Evolutionary conservation across 164 flowering plant genomes (phyloP).

Genomic region (Malania oleifera): DNA sequence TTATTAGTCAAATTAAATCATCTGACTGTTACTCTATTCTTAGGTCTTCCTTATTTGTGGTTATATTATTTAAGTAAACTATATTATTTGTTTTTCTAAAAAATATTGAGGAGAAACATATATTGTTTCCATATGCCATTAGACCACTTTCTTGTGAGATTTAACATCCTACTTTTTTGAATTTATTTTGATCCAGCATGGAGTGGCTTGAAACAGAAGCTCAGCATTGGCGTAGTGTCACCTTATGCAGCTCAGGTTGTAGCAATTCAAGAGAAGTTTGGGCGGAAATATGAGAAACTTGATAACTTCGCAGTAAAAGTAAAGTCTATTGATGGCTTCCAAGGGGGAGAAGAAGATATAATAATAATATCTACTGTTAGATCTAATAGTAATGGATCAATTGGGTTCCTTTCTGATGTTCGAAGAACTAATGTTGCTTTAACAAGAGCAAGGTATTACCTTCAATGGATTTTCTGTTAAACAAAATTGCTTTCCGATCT

Average conservation of each 20-base stretch:
- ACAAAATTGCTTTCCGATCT: too few relatives aligned
- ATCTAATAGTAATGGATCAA: slow-evolving; percentile 1
- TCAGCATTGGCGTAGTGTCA: slow-evolving; percentile 12
- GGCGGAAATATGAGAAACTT: slow-evolving; percentile 16
- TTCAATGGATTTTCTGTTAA: background rate
- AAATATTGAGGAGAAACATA: too few relatives aligned
- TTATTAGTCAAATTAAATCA: too few relatives aligned
- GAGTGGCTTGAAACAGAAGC: background rate
- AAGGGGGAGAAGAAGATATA: slow-evolving; percentile 39
- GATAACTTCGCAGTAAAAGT: slow-evolving; percentile 30
- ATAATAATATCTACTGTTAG: slow-evolving; percentile 26
- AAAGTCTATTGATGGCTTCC: slow-evolving; percentile 50
- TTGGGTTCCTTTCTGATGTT: slow-evolving; percentile 22
- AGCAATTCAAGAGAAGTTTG: slow-evolving; percentile 32
- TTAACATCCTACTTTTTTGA: background rate
- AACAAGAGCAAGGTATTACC: slow-evolving; percentile 29
- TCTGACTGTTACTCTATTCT: too few relatives aligned
- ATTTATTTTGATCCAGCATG: too few relatives aligned
- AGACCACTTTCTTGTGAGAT: background rate
- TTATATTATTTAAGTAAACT: too few relatives aligned
- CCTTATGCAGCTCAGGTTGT: slow-evolving; percentile 42
- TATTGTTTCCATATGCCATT: too few relatives aligned
- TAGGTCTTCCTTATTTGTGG: too few relatives aligned
- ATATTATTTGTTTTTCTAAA: too few relatives aligned
- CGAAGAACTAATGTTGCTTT: slow-evolving; percentile 39